Conservation (phyloP, 1,139 yeast genomes). For the Candida sp. region DNA sequence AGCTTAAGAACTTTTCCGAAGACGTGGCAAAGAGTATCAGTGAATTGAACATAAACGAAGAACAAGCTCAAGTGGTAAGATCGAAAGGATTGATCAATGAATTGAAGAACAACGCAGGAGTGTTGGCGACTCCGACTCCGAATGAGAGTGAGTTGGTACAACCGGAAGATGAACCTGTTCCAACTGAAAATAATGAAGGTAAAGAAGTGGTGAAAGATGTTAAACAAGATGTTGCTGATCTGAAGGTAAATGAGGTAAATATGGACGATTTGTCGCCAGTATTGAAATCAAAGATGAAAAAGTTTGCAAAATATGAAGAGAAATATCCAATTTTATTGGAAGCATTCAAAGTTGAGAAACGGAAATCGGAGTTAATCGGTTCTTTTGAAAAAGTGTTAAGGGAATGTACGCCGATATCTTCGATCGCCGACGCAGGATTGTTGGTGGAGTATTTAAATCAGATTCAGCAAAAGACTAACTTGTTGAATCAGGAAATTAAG, state of each 20-base stretch:
- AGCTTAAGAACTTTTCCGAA: conserved; percentile 57
- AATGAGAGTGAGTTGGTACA: conserved; percentile 40
- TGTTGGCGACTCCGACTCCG: conserved; percentile 42
- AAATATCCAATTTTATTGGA: conserved; percentile 80
- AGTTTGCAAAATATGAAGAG: conserved; percentile 84
- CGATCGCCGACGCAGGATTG: conserved; percentile 67
- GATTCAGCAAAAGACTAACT: conserved; percentile 54
- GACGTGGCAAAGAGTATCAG: conserved; percentile 46
- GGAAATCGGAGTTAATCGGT: conserved; percentile 58
- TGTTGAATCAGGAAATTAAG: conserved; percentile 55
- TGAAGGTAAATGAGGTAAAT: conserved; percentile 11
- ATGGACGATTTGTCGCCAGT: conserved; percentile 48
- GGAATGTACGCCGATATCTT: conserved; percentile 79
- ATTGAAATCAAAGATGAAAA: conserved; percentile 60
- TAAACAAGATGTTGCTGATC: conserved; percentile 14
- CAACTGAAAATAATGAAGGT: not conserved
- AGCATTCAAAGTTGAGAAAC: conserved; percentile 82
- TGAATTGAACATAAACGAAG: conserved; percentile 20
- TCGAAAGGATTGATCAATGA: conserved; percentile 11
- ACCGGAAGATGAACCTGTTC: conserved; percentile 38
- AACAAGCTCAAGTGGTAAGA: conserved; percentile 4
- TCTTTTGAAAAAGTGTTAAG: conserved; percentile 68
- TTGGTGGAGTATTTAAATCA: conserved; percentile 70
- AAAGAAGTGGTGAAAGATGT: not conserved
- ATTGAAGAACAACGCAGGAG: conserved; percentile 29